Evolutionary conservation across 805 yeast genomes (phyloP).

Genomic region (Wickerhamiella azymoides): DNA sequence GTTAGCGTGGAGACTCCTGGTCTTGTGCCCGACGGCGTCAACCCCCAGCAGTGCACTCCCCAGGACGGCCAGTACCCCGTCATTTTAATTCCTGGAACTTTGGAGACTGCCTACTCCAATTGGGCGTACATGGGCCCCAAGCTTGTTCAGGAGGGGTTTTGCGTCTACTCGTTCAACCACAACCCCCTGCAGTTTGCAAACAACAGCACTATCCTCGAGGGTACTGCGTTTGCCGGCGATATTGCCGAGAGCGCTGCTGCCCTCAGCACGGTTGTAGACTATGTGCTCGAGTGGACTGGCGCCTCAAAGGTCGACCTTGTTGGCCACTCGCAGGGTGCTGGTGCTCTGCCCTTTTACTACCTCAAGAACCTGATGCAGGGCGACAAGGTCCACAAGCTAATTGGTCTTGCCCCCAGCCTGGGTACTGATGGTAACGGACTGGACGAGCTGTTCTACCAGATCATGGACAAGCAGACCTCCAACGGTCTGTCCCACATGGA

Average conservation of each 20-base stretch:
- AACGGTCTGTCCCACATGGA: background rate
- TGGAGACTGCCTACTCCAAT: conserved; percentile 2
- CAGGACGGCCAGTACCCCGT: conserved; percentile 4
- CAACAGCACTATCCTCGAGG: background rate
- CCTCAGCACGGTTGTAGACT: background rate
- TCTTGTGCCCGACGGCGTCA: background rate
- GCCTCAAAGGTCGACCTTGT: background rate
- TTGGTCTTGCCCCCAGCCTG: background rate
- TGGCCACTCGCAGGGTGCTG: background rate
- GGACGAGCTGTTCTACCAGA: background rate
- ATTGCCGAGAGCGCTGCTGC: conserved; percentile 1
- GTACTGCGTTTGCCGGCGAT: conserved; percentile 1
- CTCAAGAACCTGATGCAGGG: background rate
- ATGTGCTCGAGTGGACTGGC: conserved; percentile 1
- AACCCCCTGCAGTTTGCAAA: background rate
- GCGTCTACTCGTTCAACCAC: conserved; percentile 4
- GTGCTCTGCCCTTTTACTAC: background rate
- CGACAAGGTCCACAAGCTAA: background rate
- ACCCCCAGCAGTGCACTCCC: background rate
- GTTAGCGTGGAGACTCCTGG: background rate
- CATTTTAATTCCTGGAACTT: conserved; percentile 2
- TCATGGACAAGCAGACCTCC: background rate
- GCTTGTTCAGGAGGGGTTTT: background rate
- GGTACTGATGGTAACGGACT: background rate
- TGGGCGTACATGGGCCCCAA: conserved; percentile 2